These are phyloP conservation scores for Wickerhamomyces chambardii DNA, from an alignment of 805 yeast species.

Conservation along the genomic window DNA sequence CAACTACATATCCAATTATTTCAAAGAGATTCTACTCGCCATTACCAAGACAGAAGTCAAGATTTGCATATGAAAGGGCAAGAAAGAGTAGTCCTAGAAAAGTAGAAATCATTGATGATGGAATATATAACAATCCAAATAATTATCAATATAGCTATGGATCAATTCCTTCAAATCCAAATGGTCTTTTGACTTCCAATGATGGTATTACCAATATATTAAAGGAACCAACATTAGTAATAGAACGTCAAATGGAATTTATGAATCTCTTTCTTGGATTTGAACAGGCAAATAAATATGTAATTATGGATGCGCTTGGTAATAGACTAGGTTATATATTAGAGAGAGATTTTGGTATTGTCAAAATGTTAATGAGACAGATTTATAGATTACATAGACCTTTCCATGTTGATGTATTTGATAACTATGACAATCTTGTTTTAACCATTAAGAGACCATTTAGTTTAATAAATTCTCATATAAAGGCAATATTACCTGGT, in stretches of 20 bases:
- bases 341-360: constrained; percentile 56
- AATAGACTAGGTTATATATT: constrained; percentile 69
- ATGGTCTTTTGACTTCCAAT: constrained; percentile 41
- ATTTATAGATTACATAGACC: constrained; percentile 83
- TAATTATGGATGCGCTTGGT: constrained; percentile 66
- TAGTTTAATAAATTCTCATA: constrained; percentile 81
- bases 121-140: constrained; percentile 1
- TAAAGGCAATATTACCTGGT: constrained; percentile 65
- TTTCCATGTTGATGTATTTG: constrained; percentile 63
- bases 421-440: constrained; percentile 48
- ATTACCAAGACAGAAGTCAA: constrained; percentile 5
- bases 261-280: constrained; percentile 84
- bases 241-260: constrained; percentile 83
- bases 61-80: not conserved
- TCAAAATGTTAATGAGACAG: constrained; percentile 72
- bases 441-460: constrained; percentile 75
- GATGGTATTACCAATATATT: constrained; percentile 59
- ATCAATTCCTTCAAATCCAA: constrained; percentile 24
- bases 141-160: constrained; percentile 1
- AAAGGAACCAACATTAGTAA: constrained; percentile 74
- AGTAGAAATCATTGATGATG: not conserved
- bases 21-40: constrained; percentile 10
- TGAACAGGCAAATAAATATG: constrained; percentile 83
- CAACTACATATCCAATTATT: no score
- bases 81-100: not conserved